Evolutionary conservation across 1,139 yeast genomes (phyloP).

Genomic region (Taphrina flavorubra): DNA sequence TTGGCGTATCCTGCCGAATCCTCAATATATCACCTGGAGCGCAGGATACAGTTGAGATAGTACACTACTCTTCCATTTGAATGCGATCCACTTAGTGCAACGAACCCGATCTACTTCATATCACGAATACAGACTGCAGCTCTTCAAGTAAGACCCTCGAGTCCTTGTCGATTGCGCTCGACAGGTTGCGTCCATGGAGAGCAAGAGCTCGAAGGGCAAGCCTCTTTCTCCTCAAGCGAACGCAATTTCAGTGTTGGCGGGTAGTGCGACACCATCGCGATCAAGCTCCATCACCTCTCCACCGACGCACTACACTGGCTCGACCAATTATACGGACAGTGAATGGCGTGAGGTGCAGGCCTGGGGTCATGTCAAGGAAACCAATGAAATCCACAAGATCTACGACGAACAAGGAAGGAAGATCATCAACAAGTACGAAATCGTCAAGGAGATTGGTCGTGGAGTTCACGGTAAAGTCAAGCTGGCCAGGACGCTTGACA

Average conservation of each 20-base stretch:
- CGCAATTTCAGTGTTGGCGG: conserved; percentile 31
- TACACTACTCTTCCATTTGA: not conserved
- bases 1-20: not conserved
- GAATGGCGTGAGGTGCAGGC: conserved; percentile 41
- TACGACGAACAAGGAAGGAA: conserved; percentile 90
- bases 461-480: conserved; percentile 99
- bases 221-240: conserved; percentile 27
- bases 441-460: conserved; percentile 81
- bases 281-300: conserved; percentile 25
- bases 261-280: conserved; percentile 24
- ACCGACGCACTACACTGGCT: conserved; percentile 39
- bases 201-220: conserved; percentile 2
- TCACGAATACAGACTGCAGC: not conserved
- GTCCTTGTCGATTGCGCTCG: not conserved
- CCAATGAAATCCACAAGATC: conserved; percentile 77
- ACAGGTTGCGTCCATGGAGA: conserved; percentile 19
- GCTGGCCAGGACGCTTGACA: conserved; percentile 64
- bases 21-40: too few relatives aligned
- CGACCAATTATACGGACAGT: conserved; percentile 37
- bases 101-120: not conserved
- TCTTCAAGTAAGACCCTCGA: not conserved
- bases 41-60: too few relatives aligned
- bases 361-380: conserved; percentile 68
- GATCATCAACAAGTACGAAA: conserved; percentile 87
- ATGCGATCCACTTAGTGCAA: conserved; percentile 2